A percentile compares a stretch with the other conserved stretches of the same genome.
Conservation (phyloP, 805 yeast genomes). For the Tetrapisispora iriomotensis region DNA sequence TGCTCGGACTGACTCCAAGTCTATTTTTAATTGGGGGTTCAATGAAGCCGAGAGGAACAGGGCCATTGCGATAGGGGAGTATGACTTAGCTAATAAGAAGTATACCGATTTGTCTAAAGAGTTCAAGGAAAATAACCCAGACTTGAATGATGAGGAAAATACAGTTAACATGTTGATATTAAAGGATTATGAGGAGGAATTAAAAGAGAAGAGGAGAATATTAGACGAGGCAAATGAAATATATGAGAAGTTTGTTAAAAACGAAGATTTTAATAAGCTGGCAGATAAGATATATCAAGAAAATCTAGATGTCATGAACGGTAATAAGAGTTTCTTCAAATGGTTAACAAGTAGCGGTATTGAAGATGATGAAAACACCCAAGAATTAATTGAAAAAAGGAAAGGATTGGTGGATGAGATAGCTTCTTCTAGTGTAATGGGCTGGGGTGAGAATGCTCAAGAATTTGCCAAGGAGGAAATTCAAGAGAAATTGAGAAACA, state of each 20-base stretch:
- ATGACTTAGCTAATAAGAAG: constrained; percentile 21
- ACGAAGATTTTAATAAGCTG: constrained; percentile 19
- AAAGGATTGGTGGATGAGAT: constrained; percentile 18
- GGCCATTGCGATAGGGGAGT: constrained; percentile 24
- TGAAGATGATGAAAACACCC: constrained; percentile 5
- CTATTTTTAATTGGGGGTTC: constrained; percentile 23
- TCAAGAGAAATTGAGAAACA: constrained; percentile 16
- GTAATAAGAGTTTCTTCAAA: constrained; percentile 9
- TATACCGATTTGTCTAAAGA: constrained; percentile 15
- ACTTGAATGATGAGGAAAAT: constrained; percentile 15
- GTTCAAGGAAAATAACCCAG: constrained; percentile 11
- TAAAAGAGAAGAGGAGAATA: constrained; percentile 8
- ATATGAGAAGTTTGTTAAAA: constrained; percentile 12
- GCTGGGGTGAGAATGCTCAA: constrained; percentile 40
- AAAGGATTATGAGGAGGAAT: constrained; percentile 1
- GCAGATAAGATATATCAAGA: constrained; percentile 16
- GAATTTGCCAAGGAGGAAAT: constrained; percentile 31
- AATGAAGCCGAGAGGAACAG: constrained; percentile 22
- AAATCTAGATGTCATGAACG: constrained; percentile 1
- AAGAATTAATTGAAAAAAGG: neutral
- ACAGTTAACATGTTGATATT: constrained; percentile 5
- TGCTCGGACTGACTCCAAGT: constrained; percentile 5
- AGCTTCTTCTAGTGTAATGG: constrained; percentile 31
- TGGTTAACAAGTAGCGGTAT: constrained; percentile 15
- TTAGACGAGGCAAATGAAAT: constrained; percentile 16